phyloP scores from a whole-genome alignment of 2,329 filamentous ascomycete species.

The Cladosporium sp. region DNA sequence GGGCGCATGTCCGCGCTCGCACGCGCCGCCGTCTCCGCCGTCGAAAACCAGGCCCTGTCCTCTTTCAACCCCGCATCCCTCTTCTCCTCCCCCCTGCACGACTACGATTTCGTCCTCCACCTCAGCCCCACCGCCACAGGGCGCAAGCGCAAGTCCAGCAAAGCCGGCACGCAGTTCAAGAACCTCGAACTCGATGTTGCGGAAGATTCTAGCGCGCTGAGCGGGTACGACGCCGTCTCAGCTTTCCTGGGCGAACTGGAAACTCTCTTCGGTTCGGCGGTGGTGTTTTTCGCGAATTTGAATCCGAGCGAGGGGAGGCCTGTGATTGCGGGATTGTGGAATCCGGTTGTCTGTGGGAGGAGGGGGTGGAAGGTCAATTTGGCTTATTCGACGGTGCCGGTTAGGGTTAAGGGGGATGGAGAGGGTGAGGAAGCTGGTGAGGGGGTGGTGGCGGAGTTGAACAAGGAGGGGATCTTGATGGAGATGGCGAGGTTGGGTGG shows the following conservation, averaged over 20 bases:
- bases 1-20: slow-evolving; percentile 78
- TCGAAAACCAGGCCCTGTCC: slow-evolving; percentile 24
- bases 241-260: slow-evolving; percentile 66
- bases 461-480: slow-evolving; percentile 62
- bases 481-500: slow-evolving; percentile 65
- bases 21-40: slow-evolving; percentile 64
- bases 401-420: slow-evolving; percentile 33
- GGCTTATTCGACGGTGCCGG: slow-evolving; percentile 62
- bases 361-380: slow-evolving; percentile 68
- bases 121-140: slow-evolving; percentile 51
- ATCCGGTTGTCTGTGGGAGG: slow-evolving; percentile 51
- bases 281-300: slow-evolving; percentile 83
- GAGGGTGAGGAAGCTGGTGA: too few relatives aligned
- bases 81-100: slow-evolving; percentile 67
- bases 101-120: slow-evolving; percentile 84
- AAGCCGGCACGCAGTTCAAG: slow-evolving; percentile 63
- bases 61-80: slow-evolving; percentile 50
- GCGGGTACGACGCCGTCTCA: slow-evolving; percentile 58
- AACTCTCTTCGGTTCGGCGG: slow-evolving; percentile 59
- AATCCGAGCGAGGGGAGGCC: slow-evolving; percentile 53
- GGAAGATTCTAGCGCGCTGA: slow-evolving; percentile 37
- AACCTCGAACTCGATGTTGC: slow-evolving; percentile 65
- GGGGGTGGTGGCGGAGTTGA: slow-evolving; percentile 54
- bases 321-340: slow-evolving; percentile 63
- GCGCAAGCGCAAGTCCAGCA: slow-evolving; percentile 30